These are phyloP conservation scores for Colletotrichum scovillei DNA, from an alignment of 2,329 filamentous ascomycete genomes.

Conservation along the genomic window DNA sequence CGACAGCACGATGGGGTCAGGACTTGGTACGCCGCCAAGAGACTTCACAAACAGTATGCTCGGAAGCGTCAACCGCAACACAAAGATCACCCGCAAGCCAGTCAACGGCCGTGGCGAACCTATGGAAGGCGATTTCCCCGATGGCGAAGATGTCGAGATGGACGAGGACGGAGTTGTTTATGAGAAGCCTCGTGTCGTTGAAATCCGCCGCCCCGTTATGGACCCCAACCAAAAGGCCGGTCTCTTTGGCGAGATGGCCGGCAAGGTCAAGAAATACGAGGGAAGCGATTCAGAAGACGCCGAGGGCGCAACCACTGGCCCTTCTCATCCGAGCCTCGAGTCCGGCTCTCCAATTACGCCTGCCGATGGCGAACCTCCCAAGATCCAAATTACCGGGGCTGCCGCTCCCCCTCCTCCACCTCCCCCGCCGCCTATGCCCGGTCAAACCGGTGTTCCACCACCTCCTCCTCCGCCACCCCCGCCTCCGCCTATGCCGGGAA, in stretches of 20 bases:
- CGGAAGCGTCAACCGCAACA: slow-evolving; percentile 75
- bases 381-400: slow-evolving; percentile 66
- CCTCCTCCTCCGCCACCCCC: slow-evolving; percentile 59
- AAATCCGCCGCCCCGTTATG: slow-evolving; percentile 78
- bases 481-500: slow-evolving; percentile 61
- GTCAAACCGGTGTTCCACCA: slow-evolving; percentile 46
- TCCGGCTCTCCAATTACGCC: slow-evolving; percentile 76
- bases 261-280: slow-evolving; percentile 79
- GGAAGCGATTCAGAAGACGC: slow-evolving; percentile 79
- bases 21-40: slow-evolving; percentile 62
- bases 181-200: slow-evolving; percentile 83
- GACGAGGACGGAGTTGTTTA: slow-evolving; percentile 71
- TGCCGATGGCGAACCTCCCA: slow-evolving; percentile 68
- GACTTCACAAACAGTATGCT: slow-evolving; percentile 80
- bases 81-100: slow-evolving; percentile 67
- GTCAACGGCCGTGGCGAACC: slow-evolving; percentile 53
- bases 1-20: slow-evolving; percentile 61
- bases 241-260: slow-evolving; percentile 76
- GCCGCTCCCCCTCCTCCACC: slow-evolving; percentile 49
- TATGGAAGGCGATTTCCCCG: slow-evolving; percentile 51
- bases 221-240: slow-evolving; percentile 74
- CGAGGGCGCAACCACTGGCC: slow-evolving; percentile 78
- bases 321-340: slow-evolving; percentile 80
- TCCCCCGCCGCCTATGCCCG: slow-evolving; percentile 48
- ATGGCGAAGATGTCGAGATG: slow-evolving; percentile 63